Base-by-base conservation (phyloP, 2,329 filamentous ascomycete species). In the Huntiella moniliformis region DNA sequence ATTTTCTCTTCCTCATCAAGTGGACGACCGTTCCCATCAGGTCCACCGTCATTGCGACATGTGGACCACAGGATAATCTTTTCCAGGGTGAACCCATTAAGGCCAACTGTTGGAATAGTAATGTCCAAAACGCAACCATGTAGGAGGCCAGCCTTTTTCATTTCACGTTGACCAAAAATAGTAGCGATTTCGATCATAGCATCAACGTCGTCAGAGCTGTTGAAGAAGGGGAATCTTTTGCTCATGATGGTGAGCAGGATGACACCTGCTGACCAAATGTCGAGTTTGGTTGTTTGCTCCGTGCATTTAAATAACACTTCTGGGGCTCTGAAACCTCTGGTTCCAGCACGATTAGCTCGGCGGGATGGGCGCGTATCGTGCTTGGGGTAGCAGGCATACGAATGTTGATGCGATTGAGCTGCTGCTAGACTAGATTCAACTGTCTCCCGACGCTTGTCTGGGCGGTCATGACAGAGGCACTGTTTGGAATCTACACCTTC, bases 281-380 rank as follows among this genome's bases (percentile, higher is more conserved):
- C 91, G 54, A 98, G 91, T 54, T 88, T 81, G 38, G 82, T 88
- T 3, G 81, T 92, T 60, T 98, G 91, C 52, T 86, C 81, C 0
- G 87, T 95, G 63, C 91, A 98, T 61, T 98, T 98, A 63, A 96
- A 83, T 1, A 98, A 70, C 2, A 98, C 91, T 61, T 98, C 91
- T 5, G 91, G 91, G 0, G 91, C 91, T 46, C 91, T 83, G 63
- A 98, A 98, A 1, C 91, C 91, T 58, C 91, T 74, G 4, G 91
- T 98, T 15, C 91, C 91, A 4, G 91, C 91, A 51, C 91, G 78
- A 60, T 98, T 98, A 38, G 91, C 91, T 43, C 91, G 79, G 47
- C 86, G 76, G 18, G 87, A 91, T 3, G 84, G 82, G 2, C 91
- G 78, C 5, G 79, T 82, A 57, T 98, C 91, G 51, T 82, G 82